Evolutionary conservation across 805 yeast genomes (phyloP).

Genomic region (Torulaspora franciscae): DNA sequence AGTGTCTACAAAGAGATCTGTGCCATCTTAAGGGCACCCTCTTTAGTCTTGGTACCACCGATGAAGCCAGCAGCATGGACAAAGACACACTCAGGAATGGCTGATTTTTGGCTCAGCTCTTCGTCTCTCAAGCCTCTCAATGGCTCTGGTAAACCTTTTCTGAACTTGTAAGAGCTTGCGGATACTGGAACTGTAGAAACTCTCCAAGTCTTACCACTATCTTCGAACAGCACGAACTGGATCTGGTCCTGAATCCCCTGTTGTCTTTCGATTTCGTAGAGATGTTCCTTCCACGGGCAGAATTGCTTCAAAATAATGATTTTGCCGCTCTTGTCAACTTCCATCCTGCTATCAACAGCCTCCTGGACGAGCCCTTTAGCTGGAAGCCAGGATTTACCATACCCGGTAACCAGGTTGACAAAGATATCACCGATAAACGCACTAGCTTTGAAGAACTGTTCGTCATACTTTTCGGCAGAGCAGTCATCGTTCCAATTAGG

Average conservation of each 20-base stretch:
- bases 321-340: slow-evolving; percentile 63
- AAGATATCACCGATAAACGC: slow-evolving; percentile 81
- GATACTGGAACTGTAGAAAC: slow-evolving; percentile 87
- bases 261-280: slow-evolving; percentile 65
- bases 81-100: slow-evolving; percentile 84
- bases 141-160: slow-evolving; percentile 81
- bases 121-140: slow-evolving; percentile 97
- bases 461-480: slow-evolving; percentile 61
- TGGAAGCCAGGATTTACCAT: slow-evolving; percentile 87
- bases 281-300: slow-evolving; percentile 95
- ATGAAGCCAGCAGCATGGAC: slow-evolving; percentile 97
- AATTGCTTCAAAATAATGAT: slow-evolving; percentile 69
- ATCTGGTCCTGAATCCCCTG: slow-evolving; percentile 50
- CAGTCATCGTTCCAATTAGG: slow-evolving; percentile 78
- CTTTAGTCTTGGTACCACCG: slow-evolving; percentile 84
- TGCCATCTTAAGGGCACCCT: slow-evolving; percentile 75
- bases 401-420: slow-evolving; percentile 55
- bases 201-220: slow-evolving; percentile 71
- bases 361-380: slow-evolving; percentile 71
- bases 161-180: slow-evolving; percentile 71
- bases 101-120: slow-evolving; percentile 62
- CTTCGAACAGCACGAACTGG: slow-evolving; percentile 75
- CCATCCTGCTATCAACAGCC: slow-evolving; percentile 58
- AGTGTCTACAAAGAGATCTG: slow-evolving; percentile 35
- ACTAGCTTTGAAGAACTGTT: slow-evolving; percentile 63